A percentile compares a stretch with the other conserved stretches of the same genome.
Evolutionary conservation across 1,284 basidiomycete genomes (phyloP).

Genomic region (Trametes polyzona): DNA sequence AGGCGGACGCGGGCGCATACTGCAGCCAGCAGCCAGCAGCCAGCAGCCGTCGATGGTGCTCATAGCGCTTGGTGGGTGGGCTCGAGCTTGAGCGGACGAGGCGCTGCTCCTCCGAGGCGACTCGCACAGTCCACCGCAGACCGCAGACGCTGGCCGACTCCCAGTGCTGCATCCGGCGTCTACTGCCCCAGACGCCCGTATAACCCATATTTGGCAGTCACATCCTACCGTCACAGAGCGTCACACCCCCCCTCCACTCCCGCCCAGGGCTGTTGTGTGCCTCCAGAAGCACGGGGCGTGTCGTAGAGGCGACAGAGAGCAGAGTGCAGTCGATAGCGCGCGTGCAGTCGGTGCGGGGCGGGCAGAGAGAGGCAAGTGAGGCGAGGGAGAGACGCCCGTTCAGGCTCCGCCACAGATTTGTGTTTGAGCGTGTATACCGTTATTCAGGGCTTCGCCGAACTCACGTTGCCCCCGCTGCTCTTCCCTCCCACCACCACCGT

Average conservation of each 20-base stretch:
- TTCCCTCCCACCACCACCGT: slow-evolving; percentile 35
- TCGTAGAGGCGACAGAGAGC: background rate
- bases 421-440: slow-evolving; percentile 34
- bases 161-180: too few species aligned
- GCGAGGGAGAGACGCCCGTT: slow-evolving; percentile 19
- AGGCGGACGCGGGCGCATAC: background rate
- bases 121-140: too few species aligned
- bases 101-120: background rate
- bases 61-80: too few species aligned
- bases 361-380: background rate
- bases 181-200: slow-evolving; percentile 2
- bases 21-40: too few species aligned
- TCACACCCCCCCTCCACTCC: slow-evolving; percentile 7
- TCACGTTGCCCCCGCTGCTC: slow-evolving; percentile 33
- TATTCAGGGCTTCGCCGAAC: slow-evolving; percentile 32
- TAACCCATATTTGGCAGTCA: slow-evolving; percentile 20
- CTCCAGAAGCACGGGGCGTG: background rate
- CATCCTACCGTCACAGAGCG: slow-evolving; percentile 21
- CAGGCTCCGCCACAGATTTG: slow-evolving; percentile 33
- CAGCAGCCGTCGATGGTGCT: too few species aligned
- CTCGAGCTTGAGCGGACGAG: too few species aligned
- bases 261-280: background rate
- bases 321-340: background rate
- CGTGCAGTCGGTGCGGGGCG: background rate
- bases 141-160: slow-evolving; percentile 4